These are phyloP conservation scores for Vigna angularis DNA, from an alignment of 306 rosid genomes.

Conservation along the genomic window DNA sequence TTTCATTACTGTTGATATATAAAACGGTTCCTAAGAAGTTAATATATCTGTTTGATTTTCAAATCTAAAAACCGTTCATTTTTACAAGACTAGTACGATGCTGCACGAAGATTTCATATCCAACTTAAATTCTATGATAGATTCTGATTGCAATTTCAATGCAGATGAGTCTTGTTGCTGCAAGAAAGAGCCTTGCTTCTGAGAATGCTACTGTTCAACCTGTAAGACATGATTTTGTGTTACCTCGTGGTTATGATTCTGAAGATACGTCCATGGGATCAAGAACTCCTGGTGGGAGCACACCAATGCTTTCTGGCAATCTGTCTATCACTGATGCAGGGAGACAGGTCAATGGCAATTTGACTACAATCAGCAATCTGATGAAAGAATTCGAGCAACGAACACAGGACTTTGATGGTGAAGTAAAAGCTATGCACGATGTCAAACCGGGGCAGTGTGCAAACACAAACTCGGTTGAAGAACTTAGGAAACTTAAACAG, in stretches of 20 bases:
- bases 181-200: conserved; percentile 77
- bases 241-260: conserved; percentile 67
- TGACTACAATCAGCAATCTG: conserved; percentile 66
- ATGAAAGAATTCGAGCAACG: conserved; percentile 85
- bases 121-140: conserved; percentile 1
- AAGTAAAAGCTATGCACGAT: conserved; percentile 67
- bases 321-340: conserved; percentile 54
- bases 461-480: conserved; percentile 59
- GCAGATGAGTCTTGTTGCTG: conserved; percentile 91
- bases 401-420: conserved; percentile 67
- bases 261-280: conserved; percentile 75
- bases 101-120: conserved; percentile 4
- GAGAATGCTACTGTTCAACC: conserved; percentile 60
- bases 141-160: conserved; percentile 42
- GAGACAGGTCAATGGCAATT: conserved; percentile 66
- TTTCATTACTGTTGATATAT: conserved; percentile 7
- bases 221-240: conserved; percentile 53
- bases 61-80: not conserved
- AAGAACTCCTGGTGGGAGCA: conserved; percentile 72
- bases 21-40: conserved; percentile 29
- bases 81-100: conserved; percentile 6
- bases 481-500: conserved; percentile 67
- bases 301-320: conserved; percentile 63
- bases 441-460: conserved; percentile 61
- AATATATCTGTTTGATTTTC: conserved; percentile 20